A percentile compares a stretch with the other conserved stretches of the same genome.
Conservation (phyloP, 192 early-diverging fungal species). For the Jimgerdemannia flammicorona region DNA sequence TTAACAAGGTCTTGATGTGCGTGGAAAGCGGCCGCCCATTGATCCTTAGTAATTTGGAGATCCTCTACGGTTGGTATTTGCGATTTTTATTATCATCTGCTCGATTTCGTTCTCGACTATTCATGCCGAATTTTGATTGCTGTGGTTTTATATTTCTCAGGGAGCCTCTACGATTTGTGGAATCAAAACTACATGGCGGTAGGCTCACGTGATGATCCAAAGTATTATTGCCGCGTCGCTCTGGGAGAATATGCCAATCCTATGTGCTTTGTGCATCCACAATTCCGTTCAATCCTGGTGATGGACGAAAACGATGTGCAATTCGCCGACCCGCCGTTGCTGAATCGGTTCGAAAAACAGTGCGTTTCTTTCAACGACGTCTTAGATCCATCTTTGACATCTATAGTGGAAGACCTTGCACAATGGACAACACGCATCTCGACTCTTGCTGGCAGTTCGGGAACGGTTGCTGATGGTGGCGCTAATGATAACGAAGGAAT, state of each 20-base stretch:
- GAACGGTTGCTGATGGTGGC: too few species aligned
- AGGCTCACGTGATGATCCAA: conserved; percentile 10
- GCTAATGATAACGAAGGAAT: neutral
- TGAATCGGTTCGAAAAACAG: conserved; percentile 6
- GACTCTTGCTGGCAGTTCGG: neutral
- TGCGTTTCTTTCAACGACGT: conserved; percentile 9
- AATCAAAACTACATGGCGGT: conserved; percentile 20
- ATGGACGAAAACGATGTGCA: conserved; percentile 15
- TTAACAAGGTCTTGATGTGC: conserved; percentile 23
- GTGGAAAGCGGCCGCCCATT: conserved; percentile 19
- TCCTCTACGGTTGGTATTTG: conserved; percentile 1
- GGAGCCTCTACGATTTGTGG: conserved; percentile 20
- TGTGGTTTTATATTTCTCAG: neutral
- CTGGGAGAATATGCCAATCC: conserved; percentile 22
- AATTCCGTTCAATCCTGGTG: conserved; percentile 18
- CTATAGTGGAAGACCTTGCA: neutral
- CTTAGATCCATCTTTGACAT: neutral
- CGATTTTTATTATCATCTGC: neutral
- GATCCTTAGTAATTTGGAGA: conserved; percentile 12
- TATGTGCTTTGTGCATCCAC: conserved; percentile 10
- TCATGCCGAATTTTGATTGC: neutral
- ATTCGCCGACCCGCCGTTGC: conserved; percentile 16
- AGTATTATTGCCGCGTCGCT: conserved; percentile 13
- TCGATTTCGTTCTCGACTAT: neutral
- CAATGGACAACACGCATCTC: conserved; percentile 5